Evolutionary conservation across 257 asterid genomes (phyloP), one percentile per base, ranked within the genome.

Genomic region (Lithospermum erythrorhizon): DNA sequence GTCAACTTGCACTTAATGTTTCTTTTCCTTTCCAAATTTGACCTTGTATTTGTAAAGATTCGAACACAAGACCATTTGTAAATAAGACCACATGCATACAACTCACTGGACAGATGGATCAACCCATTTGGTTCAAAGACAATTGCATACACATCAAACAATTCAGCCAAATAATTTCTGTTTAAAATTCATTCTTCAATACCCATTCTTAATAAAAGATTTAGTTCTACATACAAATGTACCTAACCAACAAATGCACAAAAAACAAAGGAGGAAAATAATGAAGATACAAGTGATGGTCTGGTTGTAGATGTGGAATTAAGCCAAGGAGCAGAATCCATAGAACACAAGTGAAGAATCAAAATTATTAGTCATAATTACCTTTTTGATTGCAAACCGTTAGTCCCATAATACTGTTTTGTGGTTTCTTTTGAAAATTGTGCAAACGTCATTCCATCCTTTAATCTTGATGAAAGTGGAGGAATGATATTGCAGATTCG

Each of bases 371-470:
- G 49, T 35, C 18, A 61, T 64, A 66, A 68, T 77, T 80, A 85
- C 75, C 77, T 76, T 70, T 78, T 87, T 48, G 96, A 71, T 70
- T 90, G 97, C 70, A 90, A 76, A 22, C 96, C 95, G 3, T 70
- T 68, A 47, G 87, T 82, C 41, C 97, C 87, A 70, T 87, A 90
- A 68, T 90, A 90, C 55, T 78, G 89, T 71, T 82, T 87, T 3
- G 95, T 85, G 52, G 97, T 90, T 73, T 80, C 87, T 53, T 76
- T 80, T 2, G 97, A 80, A 76, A 87, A 90, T 20, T 90, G 96
- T 27, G 89, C 97, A 76, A 85, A 90, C 0, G 87, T 85, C 94
- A 90, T 90, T 61, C 97, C 95, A 64, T 83, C 80, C 65, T 77
- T 68, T 76, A 90, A 57, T 68, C 97, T 68, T 45, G 80, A 73